phyloP scores from a whole-genome alignment of 1,139 yeast genomes.

The Lodderomyces beijingensis region DNA sequence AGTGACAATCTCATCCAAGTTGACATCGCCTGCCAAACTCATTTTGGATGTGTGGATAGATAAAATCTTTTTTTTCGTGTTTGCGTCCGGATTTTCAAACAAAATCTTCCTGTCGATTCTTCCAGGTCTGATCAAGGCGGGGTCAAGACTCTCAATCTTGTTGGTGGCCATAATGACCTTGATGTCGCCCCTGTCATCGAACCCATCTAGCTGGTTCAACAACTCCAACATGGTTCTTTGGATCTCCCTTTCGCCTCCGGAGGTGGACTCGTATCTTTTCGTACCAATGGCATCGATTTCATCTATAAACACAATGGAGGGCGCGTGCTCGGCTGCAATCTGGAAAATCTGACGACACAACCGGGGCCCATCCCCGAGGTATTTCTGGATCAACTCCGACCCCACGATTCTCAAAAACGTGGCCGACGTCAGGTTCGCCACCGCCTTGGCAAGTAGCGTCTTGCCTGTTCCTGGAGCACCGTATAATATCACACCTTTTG shows the following conservation, averaged over 20 bases:
- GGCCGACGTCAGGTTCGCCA: conserved; percentile 96
- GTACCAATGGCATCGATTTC: conserved; percentile 99
- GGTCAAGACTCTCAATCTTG: conserved; percentile 91
- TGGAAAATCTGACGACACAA: conserved; percentile 92
- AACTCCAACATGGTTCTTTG: conserved; percentile 98
- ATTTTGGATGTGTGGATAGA: conserved; percentile 92
- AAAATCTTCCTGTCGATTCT: conserved; percentile 96
- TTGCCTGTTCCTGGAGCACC: conserved; percentile 99
- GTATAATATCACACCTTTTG: conserved; percentile 95
- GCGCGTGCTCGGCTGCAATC: conserved; percentile 96
- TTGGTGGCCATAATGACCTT: conserved; percentile 99
- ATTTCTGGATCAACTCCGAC: conserved; percentile 93
- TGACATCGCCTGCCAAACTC: conserved; percentile 85
- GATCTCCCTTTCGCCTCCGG: conserved; percentile 97
- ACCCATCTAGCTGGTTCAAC: conserved; percentile 94
- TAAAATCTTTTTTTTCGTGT: conserved; percentile 89
- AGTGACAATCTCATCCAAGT: conserved; percentile 83
- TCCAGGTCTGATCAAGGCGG: conserved; percentile 97
- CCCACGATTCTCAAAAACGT: conserved; percentile 96
- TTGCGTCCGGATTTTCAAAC: conserved; percentile 93
- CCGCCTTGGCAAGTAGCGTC: conserved; percentile 94
- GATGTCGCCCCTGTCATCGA: conserved; percentile 97
- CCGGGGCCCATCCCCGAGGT: conserved; percentile 97
- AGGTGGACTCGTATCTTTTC: conserved; percentile 90
- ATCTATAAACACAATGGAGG: conserved; percentile 95